Percentiles rank a stretch among this genome's conserved stretches.
phyloP scores from a whole-genome alignment of 192 early-diverging fungal genomes.

The Geranomyces variabilis region DNA sequence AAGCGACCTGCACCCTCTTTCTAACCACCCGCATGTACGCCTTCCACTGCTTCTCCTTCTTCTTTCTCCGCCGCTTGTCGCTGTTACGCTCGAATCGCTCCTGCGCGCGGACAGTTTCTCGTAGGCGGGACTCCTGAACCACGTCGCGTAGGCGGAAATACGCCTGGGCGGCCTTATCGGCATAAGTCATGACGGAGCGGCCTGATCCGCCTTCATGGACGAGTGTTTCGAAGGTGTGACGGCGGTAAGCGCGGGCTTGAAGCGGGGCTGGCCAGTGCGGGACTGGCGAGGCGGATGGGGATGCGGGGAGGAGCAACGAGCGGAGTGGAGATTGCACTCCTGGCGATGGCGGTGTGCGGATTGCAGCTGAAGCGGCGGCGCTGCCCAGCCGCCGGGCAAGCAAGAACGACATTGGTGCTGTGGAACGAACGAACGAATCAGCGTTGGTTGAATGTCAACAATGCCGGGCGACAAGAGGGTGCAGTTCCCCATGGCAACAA shows the following conservation, averaged over 20 bases:
- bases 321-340: background rate
- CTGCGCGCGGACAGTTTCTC: conserved; percentile 44
- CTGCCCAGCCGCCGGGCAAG: too few relatives aligned
- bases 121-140: conserved; percentile 45
- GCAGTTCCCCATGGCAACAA: too few relatives aligned
- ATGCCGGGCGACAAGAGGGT: too few relatives aligned
- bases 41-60: conserved; percentile 51
- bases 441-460: too few relatives aligned
- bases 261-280: background rate
- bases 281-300: background rate
- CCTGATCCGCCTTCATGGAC: conserved; percentile 2
- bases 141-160: conserved; percentile 43
- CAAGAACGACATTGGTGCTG: too few relatives aligned
- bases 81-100: conserved; percentile 46
- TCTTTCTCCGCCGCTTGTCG: conserved; percentile 46
- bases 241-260: conserved; percentile 1
- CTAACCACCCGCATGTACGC: conserved; percentile 45
- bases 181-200: background rate
- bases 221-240: background rate
- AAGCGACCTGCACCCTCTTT: conserved; percentile 45
- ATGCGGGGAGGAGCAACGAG: background rate
- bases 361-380: too few relatives aligned
- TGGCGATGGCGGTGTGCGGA: too few relatives aligned
- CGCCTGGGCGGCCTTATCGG: conserved; percentile 21
- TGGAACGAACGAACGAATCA: too few relatives aligned